Percentiles rank a stretch among this genome's conserved stretches.
Evolutionary conservation across 345 rosid species (phyloP).

Genomic region (Erucastrum elatum): DNA sequence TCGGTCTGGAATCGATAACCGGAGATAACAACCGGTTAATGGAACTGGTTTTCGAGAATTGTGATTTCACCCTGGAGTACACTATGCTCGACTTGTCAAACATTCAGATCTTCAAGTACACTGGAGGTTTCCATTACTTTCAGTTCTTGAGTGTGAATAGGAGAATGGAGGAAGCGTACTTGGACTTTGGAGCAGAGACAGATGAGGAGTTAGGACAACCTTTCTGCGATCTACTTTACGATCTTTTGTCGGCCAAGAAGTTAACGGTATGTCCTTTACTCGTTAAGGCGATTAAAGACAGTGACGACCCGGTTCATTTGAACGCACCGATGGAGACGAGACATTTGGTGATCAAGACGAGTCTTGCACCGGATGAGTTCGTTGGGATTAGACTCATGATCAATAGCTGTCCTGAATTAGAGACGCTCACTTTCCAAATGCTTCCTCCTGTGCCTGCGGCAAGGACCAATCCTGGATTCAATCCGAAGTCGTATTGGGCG

Average conservation of each 20-base stretch:
- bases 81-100: constrained; percentile 15
- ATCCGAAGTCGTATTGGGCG: neutral
- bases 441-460: neutral
- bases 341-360: neutral
- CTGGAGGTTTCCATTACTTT: neutral
- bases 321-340: neutral
- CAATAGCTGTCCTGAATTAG: constrained; percentile 11
- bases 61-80: neutral
- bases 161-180: neutral
- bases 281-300: neutral
- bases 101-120: constrained; percentile 1
- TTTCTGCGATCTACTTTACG: neutral
- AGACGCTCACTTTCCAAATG: constrained; percentile 8
- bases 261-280: neutral
- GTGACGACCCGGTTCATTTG: neutral
- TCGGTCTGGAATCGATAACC: constrained; percentile 10
- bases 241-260: neutral
- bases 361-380: neutral
- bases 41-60: constrained; percentile 38
- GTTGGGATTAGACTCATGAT: constrained; percentile 3
- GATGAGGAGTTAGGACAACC: neutral
- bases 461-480: neutral
- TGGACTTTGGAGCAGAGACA: neutral
- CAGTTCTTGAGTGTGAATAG: constrained; percentile 2
- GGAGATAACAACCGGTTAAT: constrained; percentile 2